Percentiles rank a stretch among this genome's conserved stretches.
These are phyloP conservation scores for Ceratobasidium sp. DNA, from an alignment of 1,284 basidiomycete species.

Conservation along the genomic window DNA sequence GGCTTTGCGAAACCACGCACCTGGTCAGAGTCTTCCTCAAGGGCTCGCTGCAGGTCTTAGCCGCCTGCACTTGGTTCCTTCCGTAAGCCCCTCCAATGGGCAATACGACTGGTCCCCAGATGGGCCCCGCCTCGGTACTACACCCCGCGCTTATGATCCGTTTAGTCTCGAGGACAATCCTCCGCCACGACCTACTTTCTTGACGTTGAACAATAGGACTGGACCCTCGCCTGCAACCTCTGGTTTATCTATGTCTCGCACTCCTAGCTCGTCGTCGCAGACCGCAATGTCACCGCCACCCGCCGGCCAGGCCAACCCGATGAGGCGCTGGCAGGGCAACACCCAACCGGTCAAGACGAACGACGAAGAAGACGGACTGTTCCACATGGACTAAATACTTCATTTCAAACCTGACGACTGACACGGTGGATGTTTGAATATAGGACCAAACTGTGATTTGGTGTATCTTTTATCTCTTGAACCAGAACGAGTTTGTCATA, in stretches of 20 bases:
- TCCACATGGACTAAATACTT: slow-evolving; percentile 68
- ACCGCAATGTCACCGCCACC: slow-evolving; percentile 18
- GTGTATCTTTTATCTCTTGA: slow-evolving; percentile 15
- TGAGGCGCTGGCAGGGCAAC: slow-evolving; percentile 47
- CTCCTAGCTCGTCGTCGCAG: slow-evolving; percentile 35
- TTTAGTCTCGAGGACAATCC: slow-evolving; percentile 44
- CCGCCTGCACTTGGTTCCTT: slow-evolving; percentile 75
- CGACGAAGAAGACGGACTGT: slow-evolving; percentile 76
- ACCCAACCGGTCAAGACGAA: slow-evolving; percentile 67
- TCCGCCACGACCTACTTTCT: slow-evolving; percentile 46
- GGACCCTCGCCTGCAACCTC: slow-evolving; percentile 35
- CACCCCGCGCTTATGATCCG: slow-evolving; percentile 53
- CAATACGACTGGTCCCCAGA: slow-evolving; percentile 47
- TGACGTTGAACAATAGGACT: slow-evolving; percentile 43
- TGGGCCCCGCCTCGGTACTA: slow-evolving; percentile 44
- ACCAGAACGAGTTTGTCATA: slow-evolving; percentile 16
- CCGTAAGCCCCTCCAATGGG: slow-evolving; percentile 65
- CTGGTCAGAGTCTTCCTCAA: slow-evolving; percentile 88
- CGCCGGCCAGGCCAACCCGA: slow-evolving; percentile 28
- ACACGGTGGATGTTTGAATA: slow-evolving; percentile 15
- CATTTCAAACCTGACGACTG: slow-evolving; percentile 3
- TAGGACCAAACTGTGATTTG: slow-evolving; percentile 9
- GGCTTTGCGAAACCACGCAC: slow-evolving; percentile 82
- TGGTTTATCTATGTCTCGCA: slow-evolving; percentile 37
- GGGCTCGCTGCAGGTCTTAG: slow-evolving; percentile 89